Percentiles rank a stretch among this genome's conserved stretches.
Evolutionary conservation across 352 stramenopile genomes (phyloP).

Genomic region (Phytopythium helicoides): DNA sequence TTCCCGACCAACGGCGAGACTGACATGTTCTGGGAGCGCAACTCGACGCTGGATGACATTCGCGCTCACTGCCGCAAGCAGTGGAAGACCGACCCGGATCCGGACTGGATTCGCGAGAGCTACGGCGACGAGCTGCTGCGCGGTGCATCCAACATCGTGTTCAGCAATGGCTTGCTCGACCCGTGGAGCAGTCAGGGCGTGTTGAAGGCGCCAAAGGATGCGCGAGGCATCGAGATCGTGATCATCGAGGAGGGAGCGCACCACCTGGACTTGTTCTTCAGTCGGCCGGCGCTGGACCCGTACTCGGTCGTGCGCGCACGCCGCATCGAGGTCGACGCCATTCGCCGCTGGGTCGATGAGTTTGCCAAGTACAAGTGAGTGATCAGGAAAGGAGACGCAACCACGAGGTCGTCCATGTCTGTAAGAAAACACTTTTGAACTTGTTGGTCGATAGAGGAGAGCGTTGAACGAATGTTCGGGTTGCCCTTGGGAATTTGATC

Average conservation of each 20-base stretch:
- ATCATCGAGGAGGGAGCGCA: slow-evolving; percentile 81
- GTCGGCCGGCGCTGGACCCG: slow-evolving; percentile 75
- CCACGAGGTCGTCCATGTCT: not conserved
- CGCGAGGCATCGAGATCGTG: slow-evolving; percentile 62
- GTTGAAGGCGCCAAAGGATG: slow-evolving; percentile 40
- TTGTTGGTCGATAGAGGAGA: too few relatives aligned
- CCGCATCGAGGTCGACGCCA: slow-evolving; percentile 72
- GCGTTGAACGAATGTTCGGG: too few relatives aligned
- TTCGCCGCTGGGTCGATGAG: slow-evolving; percentile 83
- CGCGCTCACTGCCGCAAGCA: slow-evolving; percentile 52
- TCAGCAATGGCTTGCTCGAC: slow-evolving; percentile 93
- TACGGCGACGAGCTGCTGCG: slow-evolving; percentile 68
- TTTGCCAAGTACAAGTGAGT: slow-evolving; percentile 39
- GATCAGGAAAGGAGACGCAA: not conserved
- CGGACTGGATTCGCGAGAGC: slow-evolving; percentile 69
- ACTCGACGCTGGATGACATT: slow-evolving; percentile 61
- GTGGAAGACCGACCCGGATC: slow-evolving; percentile 68
- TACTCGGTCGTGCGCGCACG: slow-evolving; percentile 68
- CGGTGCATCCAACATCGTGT: slow-evolving; percentile 92
- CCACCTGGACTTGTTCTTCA: slow-evolving; percentile 94
- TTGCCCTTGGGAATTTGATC: too few relatives aligned
- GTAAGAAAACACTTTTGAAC: not conserved
- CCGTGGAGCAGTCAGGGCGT: slow-evolving; percentile 92
- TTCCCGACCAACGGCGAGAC: slow-evolving; percentile 84
- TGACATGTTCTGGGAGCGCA: slow-evolving; percentile 92